Conservation (phyloP, 345 rosid genomes). For the Citrus glauca region DNA sequence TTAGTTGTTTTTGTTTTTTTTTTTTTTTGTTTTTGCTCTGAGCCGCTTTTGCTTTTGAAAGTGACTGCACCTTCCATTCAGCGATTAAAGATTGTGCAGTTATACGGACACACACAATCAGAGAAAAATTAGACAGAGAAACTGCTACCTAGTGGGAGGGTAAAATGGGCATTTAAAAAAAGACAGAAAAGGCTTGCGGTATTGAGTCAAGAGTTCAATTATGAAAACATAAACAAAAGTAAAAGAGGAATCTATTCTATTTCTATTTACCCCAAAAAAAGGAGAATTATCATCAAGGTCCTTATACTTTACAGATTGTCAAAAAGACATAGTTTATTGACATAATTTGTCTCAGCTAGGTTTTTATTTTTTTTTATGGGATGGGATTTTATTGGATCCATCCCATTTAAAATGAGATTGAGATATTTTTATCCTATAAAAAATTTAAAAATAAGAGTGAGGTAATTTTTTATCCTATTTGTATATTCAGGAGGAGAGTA, state of each 20-base stretch:
- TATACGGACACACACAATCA: constrained; percentile 11
- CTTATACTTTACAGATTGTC: background rate
- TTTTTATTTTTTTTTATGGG: no score
- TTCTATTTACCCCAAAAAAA: no score
- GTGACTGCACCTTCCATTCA: constrained; percentile 31
- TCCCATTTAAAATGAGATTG: accelerated
- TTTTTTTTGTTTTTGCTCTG: background rate
- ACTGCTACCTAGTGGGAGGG: background rate
- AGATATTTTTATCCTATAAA: accelerated
- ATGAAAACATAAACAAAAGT: background rate
- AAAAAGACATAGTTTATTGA: no score
- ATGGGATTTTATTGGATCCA: accelerated
- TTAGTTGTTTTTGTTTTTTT: background rate
- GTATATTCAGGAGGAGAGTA: accelerated
- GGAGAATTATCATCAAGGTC: background rate
- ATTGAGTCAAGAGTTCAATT: background rate
- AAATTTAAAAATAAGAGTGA: accelerated
- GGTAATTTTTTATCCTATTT: accelerated
- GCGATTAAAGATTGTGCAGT: constrained; percentile 24
- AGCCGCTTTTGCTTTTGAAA: constrained; percentile 23
- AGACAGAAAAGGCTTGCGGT: background rate
- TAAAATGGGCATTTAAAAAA: background rate
- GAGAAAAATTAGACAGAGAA: background rate
- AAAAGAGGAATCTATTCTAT: background rate
- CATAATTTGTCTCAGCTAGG: background rate